Evolutionary conservation across 1,139 yeast species (phyloP).

Genomic region (Geotrichum australiense): DNA sequence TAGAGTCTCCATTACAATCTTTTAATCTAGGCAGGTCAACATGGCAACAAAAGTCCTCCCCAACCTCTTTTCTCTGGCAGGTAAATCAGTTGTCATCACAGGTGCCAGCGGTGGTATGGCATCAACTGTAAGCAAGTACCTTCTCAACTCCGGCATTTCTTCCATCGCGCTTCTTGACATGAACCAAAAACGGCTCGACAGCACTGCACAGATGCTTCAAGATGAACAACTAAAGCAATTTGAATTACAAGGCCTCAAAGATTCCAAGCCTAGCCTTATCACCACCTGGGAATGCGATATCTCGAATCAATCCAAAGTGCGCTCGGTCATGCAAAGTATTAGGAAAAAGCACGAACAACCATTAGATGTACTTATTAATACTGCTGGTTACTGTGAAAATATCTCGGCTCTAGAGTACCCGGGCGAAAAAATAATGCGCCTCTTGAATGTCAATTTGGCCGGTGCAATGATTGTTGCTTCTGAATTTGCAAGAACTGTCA

Average conservation of each 20-base stretch:
- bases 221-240: conserved; percentile 22
- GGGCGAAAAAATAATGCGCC: conserved; percentile 56
- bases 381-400: conserved; percentile 80
- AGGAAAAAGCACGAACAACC: conserved; percentile 50
- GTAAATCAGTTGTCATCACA: conserved; percentile 64
- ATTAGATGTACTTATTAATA: conserved; percentile 60
- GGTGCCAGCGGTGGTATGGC: conserved; percentile 85
- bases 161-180: conserved; percentile 64
- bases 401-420: conserved; percentile 75
- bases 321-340: conserved; percentile 44
- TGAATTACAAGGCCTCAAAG: not conserved
- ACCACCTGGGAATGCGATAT: conserved; percentile 74
- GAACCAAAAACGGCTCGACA: conserved; percentile 57
- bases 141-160: conserved; percentile 25
- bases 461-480: conserved; percentile 68
- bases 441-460: conserved; percentile 65
- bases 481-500: conserved; percentile 61
- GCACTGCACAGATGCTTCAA: conserved; percentile 38
- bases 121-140: conserved; percentile 41
- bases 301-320: conserved; percentile 58
- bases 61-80: conserved; percentile 9
- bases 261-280: conserved; percentile 25
- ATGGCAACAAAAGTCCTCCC: conserved; percentile 5
- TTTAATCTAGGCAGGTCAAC: not conserved
- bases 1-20: not conserved